Base-by-base conservation (phyloP, 345 rosid genomes). In the Syzygium jambos region DNA sequence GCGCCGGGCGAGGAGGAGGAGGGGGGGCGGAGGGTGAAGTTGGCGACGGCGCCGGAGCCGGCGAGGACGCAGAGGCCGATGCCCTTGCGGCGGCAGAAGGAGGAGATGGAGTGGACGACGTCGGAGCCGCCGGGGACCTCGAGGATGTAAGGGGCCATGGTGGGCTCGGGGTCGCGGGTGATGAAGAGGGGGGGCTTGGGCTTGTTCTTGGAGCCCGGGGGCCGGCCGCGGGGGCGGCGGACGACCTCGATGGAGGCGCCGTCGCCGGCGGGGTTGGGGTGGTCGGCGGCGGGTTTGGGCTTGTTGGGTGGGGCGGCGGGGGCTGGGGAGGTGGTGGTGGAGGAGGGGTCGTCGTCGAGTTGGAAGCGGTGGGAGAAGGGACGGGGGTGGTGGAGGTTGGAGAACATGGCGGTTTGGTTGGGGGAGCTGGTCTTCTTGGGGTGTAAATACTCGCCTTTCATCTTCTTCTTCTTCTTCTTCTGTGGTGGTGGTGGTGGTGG, bases 1-100 rank as follows among this genome's bases (percentile, higher is more conserved):
- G 98, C 89, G 56, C 98, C 98, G 0, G 98, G 95, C 4, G 90
- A 86, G 16, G 98, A 93, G 5, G 89, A 23, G 21, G 87, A 55
- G 4, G 98, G 98, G 51, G 96, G 98, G 41, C 98, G 99, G 43
- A 97, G 92, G 15, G 98, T 95, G 51, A 97, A 96, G 90, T 97
- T 95, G 25, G 94, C 91, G 4, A 97, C 98, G 21, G 95, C 86
- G 55, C 98, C 99, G 22, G 98, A 94, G 78, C 95, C 99, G 0
- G 94, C 90, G 9, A 97, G 95, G 16, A 96, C 89, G 61, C 98
- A 94, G 22, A 97, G 92, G 3, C 96, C 95, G 85, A 95, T 88
- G n/a, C 85, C 85, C 82, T 90, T 95, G 25, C 97, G 93, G 59
- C 93, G 94, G 90, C 96, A 97, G 89, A 97, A 97, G 34, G 93